Evolutionary conservation across 2,329 filamentous ascomycete genomes (phyloP), one percentile per base, ranked within the genome.

Genomic region (Colletotrichum higginsianum): DNA sequence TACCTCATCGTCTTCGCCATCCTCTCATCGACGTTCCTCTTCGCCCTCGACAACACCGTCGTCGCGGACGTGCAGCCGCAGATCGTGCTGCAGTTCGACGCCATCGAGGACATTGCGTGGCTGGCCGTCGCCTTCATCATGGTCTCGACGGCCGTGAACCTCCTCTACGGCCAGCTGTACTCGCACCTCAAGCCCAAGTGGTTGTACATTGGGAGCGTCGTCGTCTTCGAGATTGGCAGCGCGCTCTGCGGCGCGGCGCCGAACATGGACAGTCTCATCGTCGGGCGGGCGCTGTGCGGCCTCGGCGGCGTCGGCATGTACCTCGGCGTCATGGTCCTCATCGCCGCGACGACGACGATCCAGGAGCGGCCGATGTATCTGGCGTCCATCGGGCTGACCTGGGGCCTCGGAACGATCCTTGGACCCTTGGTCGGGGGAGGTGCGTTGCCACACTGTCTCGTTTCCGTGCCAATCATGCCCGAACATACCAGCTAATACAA

Each of bases 401-500:
- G 84, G 83, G 84, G 85, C 49, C 58, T 85, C 4, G 86, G 85
- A 4, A 82, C 80, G 5, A 80, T 86, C 5, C 75, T 87, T 2
- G 86, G 86, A 0, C 66, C 69, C 2, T 57, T 72, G 4, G 58
- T 86, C 42, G 84, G 85, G 9, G 84, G 84, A n/a, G 53, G 53
- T 56, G 15, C 8, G 53, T 56, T 15, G 21, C 16, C 26, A 8
- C 26, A 9, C 30, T 18, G 26, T 26, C 18, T 13, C 5, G 9
- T 23, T 7, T 21, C 21, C 5, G 30, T 38, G 26, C 13, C 3
- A 2, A 56, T 6, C 11, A 15, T 21, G 2, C 8, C 35, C 8
- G 18, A 23, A 15, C 11, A 40, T 18, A 40, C 26, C 26, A 13
- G 30, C 53, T 56, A 12, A 56, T 5, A 4, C 4, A 26, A 26